Percentiles rank a stretch among this genome's conserved stretches.
phyloP scores from a whole-genome alignment of 164 flowering plant genomes.

The Vitis rupestris region DNA sequence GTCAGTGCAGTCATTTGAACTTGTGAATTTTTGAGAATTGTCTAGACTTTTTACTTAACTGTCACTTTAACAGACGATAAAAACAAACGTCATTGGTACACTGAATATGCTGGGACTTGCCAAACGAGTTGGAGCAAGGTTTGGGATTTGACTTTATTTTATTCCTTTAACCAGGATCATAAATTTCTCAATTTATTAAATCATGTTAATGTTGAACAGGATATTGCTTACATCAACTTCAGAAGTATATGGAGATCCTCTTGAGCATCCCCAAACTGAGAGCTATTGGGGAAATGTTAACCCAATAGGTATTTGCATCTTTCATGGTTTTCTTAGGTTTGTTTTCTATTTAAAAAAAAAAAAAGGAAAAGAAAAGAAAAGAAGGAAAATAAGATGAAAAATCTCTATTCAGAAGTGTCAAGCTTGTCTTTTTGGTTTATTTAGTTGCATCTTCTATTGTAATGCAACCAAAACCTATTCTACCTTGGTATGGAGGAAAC shows the following conservation, averaged over 20 bases:
- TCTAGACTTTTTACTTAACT: constrained; percentile 1
- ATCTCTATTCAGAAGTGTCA: too few species aligned
- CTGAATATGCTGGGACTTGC: constrained; percentile 99
- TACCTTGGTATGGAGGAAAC: too few species aligned
- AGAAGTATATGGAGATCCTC: constrained; percentile 99
- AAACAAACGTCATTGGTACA: constrained; percentile 98
- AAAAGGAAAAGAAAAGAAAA: too few species aligned
- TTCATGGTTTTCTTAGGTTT: background rate
- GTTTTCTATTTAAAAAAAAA: too few species aligned
- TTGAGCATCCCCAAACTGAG: constrained; percentile 91
- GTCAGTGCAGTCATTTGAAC: too few species aligned
- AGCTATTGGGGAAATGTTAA: constrained; percentile 99
- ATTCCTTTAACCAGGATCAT: background rate
- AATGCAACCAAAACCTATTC: too few species aligned
- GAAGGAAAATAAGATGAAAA: too few species aligned
- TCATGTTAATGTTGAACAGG: constrained; percentile 30
- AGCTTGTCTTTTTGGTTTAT: too few species aligned
- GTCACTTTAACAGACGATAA: constrained; percentile 57
- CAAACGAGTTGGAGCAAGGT: constrained; percentile 98
- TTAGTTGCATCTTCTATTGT: too few species aligned
- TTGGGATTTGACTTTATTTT: constrained; percentile 5
- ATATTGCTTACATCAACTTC: constrained; percentile 95
- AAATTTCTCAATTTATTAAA: background rate
- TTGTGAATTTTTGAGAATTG: background rate
- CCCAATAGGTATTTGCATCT: constrained; percentile 71